These are phyloP conservation scores for Tetrahymena thermophila DNA, from an alignment of 73 alveolate species.

Conservation along the genomic window DNA sequence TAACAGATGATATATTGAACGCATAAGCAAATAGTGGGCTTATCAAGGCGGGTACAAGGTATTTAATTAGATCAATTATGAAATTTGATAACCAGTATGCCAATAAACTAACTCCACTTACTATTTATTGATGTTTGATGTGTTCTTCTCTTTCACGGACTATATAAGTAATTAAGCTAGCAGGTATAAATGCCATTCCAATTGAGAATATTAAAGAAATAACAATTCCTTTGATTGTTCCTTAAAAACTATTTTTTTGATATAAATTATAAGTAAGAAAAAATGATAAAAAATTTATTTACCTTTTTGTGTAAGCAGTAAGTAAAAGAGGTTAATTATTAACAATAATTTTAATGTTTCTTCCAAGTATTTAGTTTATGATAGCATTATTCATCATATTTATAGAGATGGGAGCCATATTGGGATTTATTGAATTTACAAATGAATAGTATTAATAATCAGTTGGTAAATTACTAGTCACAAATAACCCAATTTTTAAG, in stretches of 20 bases:
- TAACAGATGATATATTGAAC: neutral
- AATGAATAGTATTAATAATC: neutral
- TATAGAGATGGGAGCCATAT: neutral
- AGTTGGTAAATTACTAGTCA: neutral
- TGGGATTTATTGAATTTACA: neutral
- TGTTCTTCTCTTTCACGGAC: neutral
- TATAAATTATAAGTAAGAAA: neutral
- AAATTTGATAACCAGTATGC: constrained; percentile 83
- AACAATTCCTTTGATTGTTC: neutral
- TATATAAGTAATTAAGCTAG: neutral
- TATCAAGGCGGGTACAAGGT: constrained; percentile 58
- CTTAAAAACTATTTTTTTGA: neutral
- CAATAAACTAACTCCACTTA: constrained; percentile 63
- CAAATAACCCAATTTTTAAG: too few species aligned
- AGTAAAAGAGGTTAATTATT: neutral
- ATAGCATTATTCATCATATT: neutral
- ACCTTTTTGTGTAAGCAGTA: neutral
- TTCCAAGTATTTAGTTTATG: neutral
- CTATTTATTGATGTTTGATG: constrained; percentile 68
- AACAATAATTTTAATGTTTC: neutral
- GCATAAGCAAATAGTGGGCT: constrained; percentile 12
- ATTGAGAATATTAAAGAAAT: neutral
- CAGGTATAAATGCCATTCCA: neutral
- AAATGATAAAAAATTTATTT: neutral
- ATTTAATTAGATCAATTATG: constrained; percentile 63